Conservation (phyloP, 2,329 filamentous ascomycete species). For the Monilinia aucupariae region DNA sequence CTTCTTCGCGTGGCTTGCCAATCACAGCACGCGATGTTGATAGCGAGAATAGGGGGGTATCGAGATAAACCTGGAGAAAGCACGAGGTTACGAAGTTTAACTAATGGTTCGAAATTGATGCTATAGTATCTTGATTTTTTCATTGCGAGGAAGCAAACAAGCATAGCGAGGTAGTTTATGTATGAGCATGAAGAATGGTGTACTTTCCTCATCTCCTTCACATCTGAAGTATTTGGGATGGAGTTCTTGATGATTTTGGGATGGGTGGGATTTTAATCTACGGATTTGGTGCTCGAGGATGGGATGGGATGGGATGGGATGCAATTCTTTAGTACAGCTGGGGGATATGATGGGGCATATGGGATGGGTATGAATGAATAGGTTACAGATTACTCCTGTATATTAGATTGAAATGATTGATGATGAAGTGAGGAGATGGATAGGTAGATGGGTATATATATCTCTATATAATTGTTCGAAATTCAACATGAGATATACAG, state of each 20-base stretch:
- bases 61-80: background rate
- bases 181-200: slow-evolving; percentile 9
- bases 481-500: background rate
- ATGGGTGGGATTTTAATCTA: background rate
- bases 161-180: slow-evolving; percentile 1
- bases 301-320: background rate
- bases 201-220: background rate
- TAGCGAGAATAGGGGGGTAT: background rate
- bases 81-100: background rate
- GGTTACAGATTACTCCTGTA: background rate
- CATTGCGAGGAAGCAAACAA: background rate
- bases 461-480: background rate
- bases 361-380: no score
- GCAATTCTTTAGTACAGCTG: background rate
- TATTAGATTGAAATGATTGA: background rate
- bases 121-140: background rate
- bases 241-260: slow-evolving; percentile 1
- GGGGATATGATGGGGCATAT: background rate
- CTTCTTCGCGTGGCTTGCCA: background rate
- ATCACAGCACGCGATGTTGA: background rate
- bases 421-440: background rate
- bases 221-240: background rate
- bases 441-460: background rate
- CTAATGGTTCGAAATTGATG: background rate
- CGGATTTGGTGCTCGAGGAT: background rate